A percentile compares a stretch with the other conserved stretches of the same genome.
phyloP scores from a whole-genome alignment of 768 basidiomycete species.

The Megacollybia marginata region DNA sequence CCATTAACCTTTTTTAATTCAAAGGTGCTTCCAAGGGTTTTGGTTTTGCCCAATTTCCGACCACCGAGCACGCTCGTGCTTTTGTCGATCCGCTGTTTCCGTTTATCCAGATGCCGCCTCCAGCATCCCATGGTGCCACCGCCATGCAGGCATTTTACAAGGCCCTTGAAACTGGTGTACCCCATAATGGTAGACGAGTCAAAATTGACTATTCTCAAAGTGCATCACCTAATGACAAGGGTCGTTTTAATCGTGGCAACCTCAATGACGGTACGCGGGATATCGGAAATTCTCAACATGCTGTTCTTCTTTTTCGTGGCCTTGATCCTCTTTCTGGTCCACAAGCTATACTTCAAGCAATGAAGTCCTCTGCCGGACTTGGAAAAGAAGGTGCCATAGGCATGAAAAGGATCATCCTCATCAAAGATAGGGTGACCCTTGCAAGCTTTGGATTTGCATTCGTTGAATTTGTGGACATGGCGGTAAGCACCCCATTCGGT shows the following conservation, averaged over 20 bases:
- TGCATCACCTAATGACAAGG: slow-evolving; percentile 63
- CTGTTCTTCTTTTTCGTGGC: slow-evolving; percentile 85
- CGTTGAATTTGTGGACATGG: slow-evolving; percentile 81
- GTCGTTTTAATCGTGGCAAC: slow-evolving; percentile 51
- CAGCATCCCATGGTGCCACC: slow-evolving; percentile 80
- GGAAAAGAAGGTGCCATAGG: slow-evolving; percentile 76
- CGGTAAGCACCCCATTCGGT: slow-evolving; percentile 39
- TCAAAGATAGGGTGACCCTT: slow-evolving; percentile 83
- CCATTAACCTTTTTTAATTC: slow-evolving; percentile 45
- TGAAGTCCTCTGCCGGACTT: slow-evolving; percentile 75
- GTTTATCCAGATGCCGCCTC: slow-evolving; percentile 87
- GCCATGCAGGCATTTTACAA: slow-evolving; percentile 67
- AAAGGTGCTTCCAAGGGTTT: slow-evolving; percentile 93
- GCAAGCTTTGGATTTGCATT: slow-evolving; percentile 93
- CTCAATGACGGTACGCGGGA: slow-evolving; percentile 93
- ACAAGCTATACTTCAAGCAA: slow-evolving; percentile 79
- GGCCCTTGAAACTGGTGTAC: slow-evolving; percentile 61
- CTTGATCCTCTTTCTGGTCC: slow-evolving; percentile 84
- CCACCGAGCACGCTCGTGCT: slow-evolving; percentile 77
- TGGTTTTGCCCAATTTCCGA: slow-evolving; percentile 92
- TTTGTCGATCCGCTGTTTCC: slow-evolving; percentile 91
- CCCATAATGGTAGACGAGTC: slow-evolving; percentile 77
- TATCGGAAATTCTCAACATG: slow-evolving; percentile 79
- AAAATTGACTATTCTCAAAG: slow-evolving; percentile 96
- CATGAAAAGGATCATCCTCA: slow-evolving; percentile 80